These are phyloP conservation scores for Beauveria sp. DNA, from an alignment of 2,329 filamentous ascomycete species.

Conservation along the genomic window DNA sequence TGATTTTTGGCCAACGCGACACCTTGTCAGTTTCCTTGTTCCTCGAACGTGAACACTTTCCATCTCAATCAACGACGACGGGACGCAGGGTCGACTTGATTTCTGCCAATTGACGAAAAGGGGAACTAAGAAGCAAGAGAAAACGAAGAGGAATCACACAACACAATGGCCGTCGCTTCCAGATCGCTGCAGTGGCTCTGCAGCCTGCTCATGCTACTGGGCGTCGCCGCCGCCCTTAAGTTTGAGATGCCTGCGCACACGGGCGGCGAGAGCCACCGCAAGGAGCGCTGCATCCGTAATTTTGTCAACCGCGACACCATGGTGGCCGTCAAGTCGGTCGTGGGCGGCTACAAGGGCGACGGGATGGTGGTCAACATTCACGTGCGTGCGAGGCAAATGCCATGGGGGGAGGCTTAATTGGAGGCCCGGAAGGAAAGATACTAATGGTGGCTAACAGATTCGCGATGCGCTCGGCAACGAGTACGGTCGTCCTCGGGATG, in stretches of 20 bases:
- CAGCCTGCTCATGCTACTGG: slow-evolving; percentile 48
- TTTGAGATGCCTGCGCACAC: slow-evolving; percentile 77
- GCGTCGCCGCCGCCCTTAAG: slow-evolving; percentile 65
- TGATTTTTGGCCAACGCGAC: slow-evolving; percentile 19
- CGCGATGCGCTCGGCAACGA: slow-evolving; percentile 93
- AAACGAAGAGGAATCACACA: neutral
- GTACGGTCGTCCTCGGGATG: slow-evolving; percentile 84
- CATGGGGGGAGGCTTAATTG: too few species aligned
- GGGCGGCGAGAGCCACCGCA: slow-evolving; percentile 43
- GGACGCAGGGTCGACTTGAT: neutral
- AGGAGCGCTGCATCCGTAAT: slow-evolving; percentile 90
- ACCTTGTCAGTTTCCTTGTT: slow-evolving; percentile 23
- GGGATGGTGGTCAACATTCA: slow-evolving; percentile 92
- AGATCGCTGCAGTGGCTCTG: slow-evolving; percentile 51
- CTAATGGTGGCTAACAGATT: slow-evolving; percentile 52
- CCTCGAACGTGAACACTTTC: neutral
- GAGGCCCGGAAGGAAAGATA: too few species aligned
- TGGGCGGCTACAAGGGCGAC: slow-evolving; percentile 81
- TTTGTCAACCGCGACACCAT: slow-evolving; percentile 88
- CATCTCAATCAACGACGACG: neutral
- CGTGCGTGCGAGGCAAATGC: slow-evolving; percentile 42
- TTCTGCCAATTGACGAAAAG: neutral
- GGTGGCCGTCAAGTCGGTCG: slow-evolving; percentile 87
- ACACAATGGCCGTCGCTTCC: slow-evolving; percentile 31
- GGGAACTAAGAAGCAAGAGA: neutral